Base-by-base conservation (phyloP, 2,329 filamentous ascomycete species). In the Aspergillus calidoustus region DNA sequence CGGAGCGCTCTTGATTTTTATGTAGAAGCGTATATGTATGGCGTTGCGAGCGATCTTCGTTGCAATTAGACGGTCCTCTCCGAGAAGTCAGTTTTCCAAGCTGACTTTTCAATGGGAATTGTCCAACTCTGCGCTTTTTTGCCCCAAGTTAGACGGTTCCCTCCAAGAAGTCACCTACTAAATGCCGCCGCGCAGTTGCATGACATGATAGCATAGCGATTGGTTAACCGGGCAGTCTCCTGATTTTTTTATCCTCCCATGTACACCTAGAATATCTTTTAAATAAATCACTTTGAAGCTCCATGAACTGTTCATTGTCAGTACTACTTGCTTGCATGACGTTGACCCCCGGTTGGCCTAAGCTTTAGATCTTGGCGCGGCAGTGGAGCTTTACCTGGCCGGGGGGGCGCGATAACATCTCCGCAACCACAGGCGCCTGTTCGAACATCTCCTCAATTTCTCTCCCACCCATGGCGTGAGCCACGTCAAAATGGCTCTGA, bases 401-500 rank as follows among this genome's bases (percentile, higher is more conserved):
- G 19, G 19, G 19, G 19, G 19, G 19, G 19, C 52, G 38, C 60
- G 54, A 63, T 63, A 52, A 66, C 65, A 50, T 60, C 67, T 55
- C 57, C 54, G 53, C 63, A 54, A 38, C 41, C 22, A 19, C 38
- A 38, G 54, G 53, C 47, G 52, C 54, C 54, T 49, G 46, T 44
- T 54, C 22, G 28, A 54, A 52, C 57, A 15, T 56, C 63, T 67
- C 57, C 64, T 56, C 62, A 53, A 64, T 55, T 57, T 60, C 65
- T 46, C 31, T 44, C 50, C 61, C 53, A 65, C 65, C 59, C 66
- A 77, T 77, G 76, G 74, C 70, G 70, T 67, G 66, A 62, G 62
- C 62, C 64, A 65, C 68, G 68, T 70, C 64, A 69, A 77, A 73
- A 80, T 80, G 77, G 77, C 77, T 70, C 61, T 80, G 71, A 79